These are phyloP conservation scores for Chimonanthus praecox DNA, from an alignment of 164 flowering plant species.

Conservation along the genomic window DNA sequence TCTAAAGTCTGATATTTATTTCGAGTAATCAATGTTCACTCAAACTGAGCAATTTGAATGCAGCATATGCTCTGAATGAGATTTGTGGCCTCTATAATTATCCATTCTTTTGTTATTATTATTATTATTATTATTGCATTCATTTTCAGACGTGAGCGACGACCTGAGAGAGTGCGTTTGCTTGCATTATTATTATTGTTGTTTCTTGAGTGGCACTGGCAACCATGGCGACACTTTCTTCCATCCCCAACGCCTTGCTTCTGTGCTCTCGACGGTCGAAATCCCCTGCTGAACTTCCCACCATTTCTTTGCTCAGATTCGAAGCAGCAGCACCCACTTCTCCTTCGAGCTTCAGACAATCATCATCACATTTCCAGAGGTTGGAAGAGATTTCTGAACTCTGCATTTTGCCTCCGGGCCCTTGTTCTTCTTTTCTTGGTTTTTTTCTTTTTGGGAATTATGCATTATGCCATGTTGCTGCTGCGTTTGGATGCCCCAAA, in stretches of 20 bases:
- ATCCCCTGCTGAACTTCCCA: slow-evolving; percentile 3
- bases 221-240: slow-evolving; percentile 7
- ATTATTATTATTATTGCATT: too few species aligned
- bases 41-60: too few species aligned
- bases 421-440: not conserved
- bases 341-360: slow-evolving; percentile 14
- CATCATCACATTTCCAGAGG: not conserved
- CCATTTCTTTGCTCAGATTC: not conserved
- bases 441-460: not conserved
- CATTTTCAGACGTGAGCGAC: too few species aligned
- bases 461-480: not conserved
- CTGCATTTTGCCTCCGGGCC: too few species aligned
- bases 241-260: slow-evolving; percentile 4
- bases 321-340: not conserved
- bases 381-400: not conserved
- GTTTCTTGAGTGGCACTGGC: not conserved
- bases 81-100: too few species aligned
- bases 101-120: too few species aligned
- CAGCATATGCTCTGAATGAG: too few species aligned
- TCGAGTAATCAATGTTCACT: too few species aligned
- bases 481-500: not conserved
- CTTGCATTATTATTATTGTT: too few species aligned
- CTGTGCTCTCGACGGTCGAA: slow-evolving; percentile 8
- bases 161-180: too few species aligned
- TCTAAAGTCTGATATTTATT: too few species aligned